A percentile compares a stretch with the other conserved stretches of the same genome.
Conservation (phyloP, 352 stramenopile species). For the Lagenidium sp. region DNA sequence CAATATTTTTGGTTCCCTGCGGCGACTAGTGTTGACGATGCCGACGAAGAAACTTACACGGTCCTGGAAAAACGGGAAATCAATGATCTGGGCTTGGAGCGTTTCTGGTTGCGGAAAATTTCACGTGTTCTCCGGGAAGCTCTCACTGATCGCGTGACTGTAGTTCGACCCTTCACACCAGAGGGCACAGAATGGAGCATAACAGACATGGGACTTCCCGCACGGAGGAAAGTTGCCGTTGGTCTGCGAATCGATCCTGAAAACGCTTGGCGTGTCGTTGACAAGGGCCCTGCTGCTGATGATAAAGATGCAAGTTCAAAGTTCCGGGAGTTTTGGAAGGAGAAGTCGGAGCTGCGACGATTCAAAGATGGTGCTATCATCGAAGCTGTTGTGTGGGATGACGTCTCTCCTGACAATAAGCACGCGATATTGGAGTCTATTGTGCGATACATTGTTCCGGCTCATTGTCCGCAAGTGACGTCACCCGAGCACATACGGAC, state of each 20-base stretch:
- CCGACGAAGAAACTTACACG: slow-evolving; percentile 49
- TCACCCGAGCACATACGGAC: slow-evolving; percentile 47
- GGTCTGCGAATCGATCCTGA: slow-evolving; percentile 75
- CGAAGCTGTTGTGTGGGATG: slow-evolving; percentile 86
- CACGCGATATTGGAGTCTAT: slow-evolving; percentile 66
- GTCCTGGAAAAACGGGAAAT: slow-evolving; percentile 59
- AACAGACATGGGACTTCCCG: slow-evolving; percentile 23
- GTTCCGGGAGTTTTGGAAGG: slow-evolving; percentile 87
- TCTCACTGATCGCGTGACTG: slow-evolving; percentile 55
- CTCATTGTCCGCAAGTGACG: slow-evolving; percentile 49
- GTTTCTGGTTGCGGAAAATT: slow-evolving; percentile 58
- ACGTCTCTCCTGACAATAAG: slow-evolving; percentile 54
- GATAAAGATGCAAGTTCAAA: slow-evolving; percentile 47
- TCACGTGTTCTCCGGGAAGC: slow-evolving; percentile 33
- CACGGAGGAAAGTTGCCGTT: slow-evolving; percentile 52
- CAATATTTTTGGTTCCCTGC: slow-evolving; percentile 81
- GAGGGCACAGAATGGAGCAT: slow-evolving; percentile 42
- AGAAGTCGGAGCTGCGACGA: slow-evolving; percentile 80
- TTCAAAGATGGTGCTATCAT: slow-evolving; percentile 89
- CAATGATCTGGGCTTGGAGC: slow-evolving; percentile 67
- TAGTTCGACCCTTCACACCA: slow-evolving; percentile 42
- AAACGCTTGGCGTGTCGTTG: slow-evolving; percentile 74
- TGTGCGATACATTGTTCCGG: slow-evolving; percentile 60
- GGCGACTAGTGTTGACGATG: slow-evolving; percentile 33
- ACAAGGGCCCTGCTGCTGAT: slow-evolving; percentile 85